Base-by-base conservation (phyloP, 164 flowering plant species). In the Liquidambar formosana region DNA sequence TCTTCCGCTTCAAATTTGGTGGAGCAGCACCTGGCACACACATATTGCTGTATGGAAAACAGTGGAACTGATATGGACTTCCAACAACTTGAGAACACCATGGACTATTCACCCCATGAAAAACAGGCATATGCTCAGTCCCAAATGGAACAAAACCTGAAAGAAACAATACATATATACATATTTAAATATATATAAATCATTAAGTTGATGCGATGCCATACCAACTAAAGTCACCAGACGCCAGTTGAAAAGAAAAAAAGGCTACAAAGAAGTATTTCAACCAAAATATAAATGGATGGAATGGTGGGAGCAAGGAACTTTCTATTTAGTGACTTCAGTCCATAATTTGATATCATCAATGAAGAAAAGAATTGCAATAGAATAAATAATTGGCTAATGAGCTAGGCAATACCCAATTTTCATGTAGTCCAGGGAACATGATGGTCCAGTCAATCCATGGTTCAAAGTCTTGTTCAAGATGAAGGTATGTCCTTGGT, bases 1-100 rank as follows among this genome's bases (percentile, higher is more conserved):
- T 62, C 59, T 63, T 74, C 26, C 61, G 57, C 68, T 73, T 73
- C 68, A 66, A 57, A 54, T 53, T 77, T 28, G 74, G 63, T 22
- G 52, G 16, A 41, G 48, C 38, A 61, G 54, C 46, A 64, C 61
- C 60, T 49, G 77, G 59, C 49, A 65, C 28, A 47, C 68, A 61
- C 43, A 65, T 41, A 41, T 61, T 61, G 16, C 48, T 66, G 60
- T 60, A 71, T 10, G 69, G 70, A 60, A 45, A 57, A 58, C 51
- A 52, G 8, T 38, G 71, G 63, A 62, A 52, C 45, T 63, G 49
- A 56, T 54, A 68, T 11, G 70, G 66, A 64, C 57, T 65, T 67
- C 71, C 67, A 43, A 70, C 54, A 41, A 66, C 53, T 48, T 63
- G 73, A 47, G 72, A 46, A 21, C 65, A 23, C 72, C 74, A 67